Percentiles rank a stretch among this genome's conserved stretches.
Evolutionary conservation across 164 flowering plant species (phyloP).

Genomic region (Umbilicus rupestris): DNA sequence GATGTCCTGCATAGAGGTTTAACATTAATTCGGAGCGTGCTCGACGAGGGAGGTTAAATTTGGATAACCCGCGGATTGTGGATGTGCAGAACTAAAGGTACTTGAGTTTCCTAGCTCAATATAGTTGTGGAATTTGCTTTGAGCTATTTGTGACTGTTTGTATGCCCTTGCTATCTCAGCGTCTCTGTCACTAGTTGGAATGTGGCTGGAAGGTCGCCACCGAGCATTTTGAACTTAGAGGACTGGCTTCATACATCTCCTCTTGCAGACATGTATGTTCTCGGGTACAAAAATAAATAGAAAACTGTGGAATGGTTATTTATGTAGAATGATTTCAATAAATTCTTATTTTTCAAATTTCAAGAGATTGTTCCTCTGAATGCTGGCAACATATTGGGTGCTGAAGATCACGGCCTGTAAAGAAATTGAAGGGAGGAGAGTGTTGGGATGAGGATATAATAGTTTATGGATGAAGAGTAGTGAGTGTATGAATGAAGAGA

Average conservation of each 20-base stretch:
- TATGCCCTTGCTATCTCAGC: too few relatives aligned
- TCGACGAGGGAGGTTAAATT: conserved; percentile 38
- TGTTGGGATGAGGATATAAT: too few relatives aligned
- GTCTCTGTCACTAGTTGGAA: too few relatives aligned
- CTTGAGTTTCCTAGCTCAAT: background rate
- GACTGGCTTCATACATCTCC: conserved; percentile 67
- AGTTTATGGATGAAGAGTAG: too few relatives aligned
- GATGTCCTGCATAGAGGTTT: conserved; percentile 32
- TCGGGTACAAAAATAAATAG: conserved; percentile 36
- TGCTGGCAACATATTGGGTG: conserved; percentile 59
- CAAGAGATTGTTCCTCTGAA: conserved; percentile 72
- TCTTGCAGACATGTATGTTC: conserved; percentile 67
- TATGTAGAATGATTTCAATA: too few relatives aligned
- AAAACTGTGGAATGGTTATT: background rate
- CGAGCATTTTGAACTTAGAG: too few relatives aligned
- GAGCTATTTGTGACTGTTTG: background rate
- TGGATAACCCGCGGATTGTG: too few relatives aligned
- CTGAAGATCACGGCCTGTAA: conserved; percentile 75
- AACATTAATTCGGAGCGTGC: conserved; percentile 32
- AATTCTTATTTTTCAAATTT: conserved; percentile 27
- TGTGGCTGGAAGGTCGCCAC: too few relatives aligned
- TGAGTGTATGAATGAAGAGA: too few relatives aligned
- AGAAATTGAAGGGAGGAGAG: too few relatives aligned
- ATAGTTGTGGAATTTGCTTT: background rate
- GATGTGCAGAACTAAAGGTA: conserved; percentile 62